phyloP scores from a whole-genome alignment of 129 eudicot species.

The Arctium lappa region DNA sequence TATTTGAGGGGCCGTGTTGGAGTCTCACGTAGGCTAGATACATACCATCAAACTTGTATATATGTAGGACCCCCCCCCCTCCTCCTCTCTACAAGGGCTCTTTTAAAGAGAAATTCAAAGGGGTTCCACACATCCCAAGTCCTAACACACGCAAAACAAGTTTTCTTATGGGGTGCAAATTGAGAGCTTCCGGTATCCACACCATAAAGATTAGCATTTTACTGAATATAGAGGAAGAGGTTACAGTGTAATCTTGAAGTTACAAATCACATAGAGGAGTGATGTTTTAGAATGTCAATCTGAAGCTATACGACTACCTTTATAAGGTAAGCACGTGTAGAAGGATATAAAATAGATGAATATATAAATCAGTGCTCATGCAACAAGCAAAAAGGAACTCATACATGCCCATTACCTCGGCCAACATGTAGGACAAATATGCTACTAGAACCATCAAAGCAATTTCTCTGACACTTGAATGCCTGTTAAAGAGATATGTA shows the following conservation, averaged over 20 bases:
- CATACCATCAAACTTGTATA: background rate
- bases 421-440: slow-evolving; percentile 86
- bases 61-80: too few species aligned
- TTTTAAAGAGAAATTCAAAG: background rate
- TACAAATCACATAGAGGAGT: background rate
- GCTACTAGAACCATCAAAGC: slow-evolving; percentile 84
- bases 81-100: too few species aligned
- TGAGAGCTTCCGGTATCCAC: background rate
- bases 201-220: background rate
- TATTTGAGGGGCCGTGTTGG: background rate
- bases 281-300: background rate
- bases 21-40: background rate
- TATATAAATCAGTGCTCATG: background rate
- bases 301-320: background rate
- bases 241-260: background rate
- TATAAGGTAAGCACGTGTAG: background rate
- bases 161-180: background rate
- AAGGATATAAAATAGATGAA: background rate
- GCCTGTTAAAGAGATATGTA: slow-evolving; percentile 42
- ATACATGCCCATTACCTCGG: slow-evolving; percentile 61
- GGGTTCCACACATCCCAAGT: background rate
- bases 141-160: background rate
- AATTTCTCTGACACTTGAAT: slow-evolving; percentile 85
- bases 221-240: background rate
- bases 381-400: background rate